Evolutionary conservation across 2,329 filamentous ascomycete genomes (phyloP).

Genomic region (Aspergillus ustus): DNA sequence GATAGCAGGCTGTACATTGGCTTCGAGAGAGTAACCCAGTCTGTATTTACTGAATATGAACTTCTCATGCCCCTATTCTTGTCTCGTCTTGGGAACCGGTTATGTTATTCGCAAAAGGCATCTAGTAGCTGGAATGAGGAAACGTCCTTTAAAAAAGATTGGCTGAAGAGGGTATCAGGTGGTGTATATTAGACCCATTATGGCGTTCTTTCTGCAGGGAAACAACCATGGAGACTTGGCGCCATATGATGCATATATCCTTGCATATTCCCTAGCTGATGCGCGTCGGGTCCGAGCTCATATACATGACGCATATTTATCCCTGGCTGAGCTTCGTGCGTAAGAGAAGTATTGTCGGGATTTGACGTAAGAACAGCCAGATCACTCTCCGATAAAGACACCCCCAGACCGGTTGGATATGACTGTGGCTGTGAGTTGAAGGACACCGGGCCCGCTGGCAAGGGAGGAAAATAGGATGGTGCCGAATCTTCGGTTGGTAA

Average conservation of each 20-base stretch:
- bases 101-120: too few relatives aligned
- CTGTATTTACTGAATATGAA: too few relatives aligned
- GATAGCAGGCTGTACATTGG: neutral
- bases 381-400: too few relatives aligned
- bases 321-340: too few relatives aligned
- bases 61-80: too few relatives aligned
- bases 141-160: neutral
- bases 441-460: neutral
- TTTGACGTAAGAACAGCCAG: too few relatives aligned
- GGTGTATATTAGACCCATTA: neutral
- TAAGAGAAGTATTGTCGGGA: too few relatives aligned
- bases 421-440: neutral
- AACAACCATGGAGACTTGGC: neutral
- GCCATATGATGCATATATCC: neutral
- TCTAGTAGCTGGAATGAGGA: neutral
- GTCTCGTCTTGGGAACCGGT: too few relatives aligned
- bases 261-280: neutral
- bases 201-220: neutral
- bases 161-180: neutral
- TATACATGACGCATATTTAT: neutral
- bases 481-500: neutral
- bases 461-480: neutral
- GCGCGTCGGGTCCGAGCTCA: neutral
- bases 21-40: neutral
- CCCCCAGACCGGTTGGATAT: neutral